A percentile compares a stretch with the other conserved stretches of the same genome.
Conservation (phyloP, 1,284 basidiomycete genomes). For the Rhodotorula sp. region DNA sequence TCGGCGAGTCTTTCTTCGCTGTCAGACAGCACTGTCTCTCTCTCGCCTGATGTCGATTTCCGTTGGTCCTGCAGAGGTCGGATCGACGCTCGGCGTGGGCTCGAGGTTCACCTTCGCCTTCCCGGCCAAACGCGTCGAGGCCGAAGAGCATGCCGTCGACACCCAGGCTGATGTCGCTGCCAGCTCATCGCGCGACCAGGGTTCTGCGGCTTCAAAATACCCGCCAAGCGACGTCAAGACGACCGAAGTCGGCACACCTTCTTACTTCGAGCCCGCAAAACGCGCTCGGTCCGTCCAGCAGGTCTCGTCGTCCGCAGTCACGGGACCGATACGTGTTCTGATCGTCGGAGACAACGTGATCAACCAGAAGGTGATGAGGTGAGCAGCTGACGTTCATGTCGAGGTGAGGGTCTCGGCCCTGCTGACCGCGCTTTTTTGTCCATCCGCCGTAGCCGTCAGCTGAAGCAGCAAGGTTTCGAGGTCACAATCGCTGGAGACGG, state of each 20-base stretch:
- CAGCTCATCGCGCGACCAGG: too few relatives aligned
- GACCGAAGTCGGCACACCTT: too few relatives aligned
- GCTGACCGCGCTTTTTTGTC: background rate
- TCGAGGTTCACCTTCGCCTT: slow-evolving; percentile 34
- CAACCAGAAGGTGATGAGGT: slow-evolving; percentile 47
- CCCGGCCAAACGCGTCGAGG: slow-evolving; percentile 3
- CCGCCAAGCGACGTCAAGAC: too few relatives aligned
- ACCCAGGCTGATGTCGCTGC: slow-evolving; percentile 7
- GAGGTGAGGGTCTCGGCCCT: background rate
- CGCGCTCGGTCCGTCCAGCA: too few relatives aligned
- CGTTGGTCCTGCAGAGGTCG: slow-evolving; percentile 37
- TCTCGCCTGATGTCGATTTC: too few relatives aligned
- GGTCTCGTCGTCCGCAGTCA: background rate
- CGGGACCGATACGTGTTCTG: slow-evolving; percentile 10
- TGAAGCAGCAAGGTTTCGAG: slow-evolving; percentile 47
- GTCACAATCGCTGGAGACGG: slow-evolving; percentile 52
- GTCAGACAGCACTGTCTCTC: too few relatives aligned
- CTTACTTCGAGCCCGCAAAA: too few relatives aligned
- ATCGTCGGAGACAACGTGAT: slow-evolving; percentile 50
- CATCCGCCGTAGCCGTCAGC: slow-evolving; percentile 44
- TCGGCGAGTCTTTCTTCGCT: slow-evolving; percentile 15
- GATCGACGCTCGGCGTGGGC: slow-evolving; percentile 12
- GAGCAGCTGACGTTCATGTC: too few relatives aligned
- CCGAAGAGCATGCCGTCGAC: background rate
- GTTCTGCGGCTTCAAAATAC: too few relatives aligned